Evolutionary conservation across 192 early-diverging fungal species (phyloP), one percentile per base, ranked within the genome.

Genomic region (Obelidium mucronatum): DNA sequence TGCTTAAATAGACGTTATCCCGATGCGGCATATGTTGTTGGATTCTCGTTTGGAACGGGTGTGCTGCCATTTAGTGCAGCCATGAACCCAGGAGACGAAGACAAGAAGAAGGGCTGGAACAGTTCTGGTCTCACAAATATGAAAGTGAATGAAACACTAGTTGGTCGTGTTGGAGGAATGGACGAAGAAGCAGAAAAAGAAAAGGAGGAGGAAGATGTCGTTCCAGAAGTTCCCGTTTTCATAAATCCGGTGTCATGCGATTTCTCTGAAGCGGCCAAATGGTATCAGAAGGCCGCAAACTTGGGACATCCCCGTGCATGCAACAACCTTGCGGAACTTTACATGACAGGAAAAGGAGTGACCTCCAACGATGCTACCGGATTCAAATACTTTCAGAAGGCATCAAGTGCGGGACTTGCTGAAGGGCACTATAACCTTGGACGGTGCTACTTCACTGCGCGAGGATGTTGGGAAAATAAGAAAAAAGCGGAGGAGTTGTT

Each of bases 11-110:
- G 55, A 11, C 35, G 60, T 11, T 67, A 42, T 37, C 44, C 74
- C 19, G 74, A 76, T 51, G 74, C 74, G 13, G 74, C 74, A 26
- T 76, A 64, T 44, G 73, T 64, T 19, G 73, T 74, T 64, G 73
- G 73, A 64, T 64, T 74, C 73, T 31, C 26, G 13, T 64, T 63
- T 40, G 73, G 60, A 24, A 64, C 73, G 44, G 73, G 73, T 22
- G 58, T 74, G 1, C 69, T 72, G 13, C 69, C 69, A 2, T 72
- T 72, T 36, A 72, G 69, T 36, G 69, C 69, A 22, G 69, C 69
- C 19, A 42, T 72, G 15, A 72, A 72, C 54, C 69, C 56, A 22
- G 54, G 69, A 8, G 69, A 72, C 34, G 69, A 72, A 37, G 69
- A 72, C 30, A 72, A 59, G 6, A 35, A 28, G 33, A 72, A 72